These are phyloP conservation scores for Ustilago tritici DNA, from an alignment of 1,284 basidiomycete genomes.

Conservation along the genomic window DNA sequence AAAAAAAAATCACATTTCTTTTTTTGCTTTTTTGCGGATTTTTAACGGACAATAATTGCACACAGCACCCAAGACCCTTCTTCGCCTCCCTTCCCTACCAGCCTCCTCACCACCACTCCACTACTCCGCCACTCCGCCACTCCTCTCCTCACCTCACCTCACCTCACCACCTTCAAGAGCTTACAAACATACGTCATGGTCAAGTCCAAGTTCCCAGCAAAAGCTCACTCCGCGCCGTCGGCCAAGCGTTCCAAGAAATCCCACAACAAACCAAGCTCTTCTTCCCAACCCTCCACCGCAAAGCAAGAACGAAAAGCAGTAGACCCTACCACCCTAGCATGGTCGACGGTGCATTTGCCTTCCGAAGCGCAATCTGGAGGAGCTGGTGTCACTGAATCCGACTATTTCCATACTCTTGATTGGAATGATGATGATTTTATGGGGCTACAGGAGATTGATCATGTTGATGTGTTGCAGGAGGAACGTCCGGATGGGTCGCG, in stretches of 20 bases:
- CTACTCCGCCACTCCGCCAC: slow-evolving; percentile 1
- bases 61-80: not conserved
- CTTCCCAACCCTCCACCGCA: slow-evolving; percentile 1
- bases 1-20: slow-evolving; percentile 24
- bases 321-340: slow-evolving; percentile 41
- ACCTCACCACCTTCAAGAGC: not conserved
- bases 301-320: slow-evolving; percentile 35
- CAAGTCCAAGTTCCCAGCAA: slow-evolving; percentile 11
- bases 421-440: slow-evolving; percentile 64
- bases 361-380: slow-evolving; percentile 48
- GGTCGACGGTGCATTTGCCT: slow-evolving; percentile 52
- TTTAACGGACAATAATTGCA: not conserved
- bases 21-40: not conserved
- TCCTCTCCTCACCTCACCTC: not conserved
- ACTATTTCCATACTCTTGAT: slow-evolving; percentile 46
- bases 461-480: slow-evolving; percentile 59
- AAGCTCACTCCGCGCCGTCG: not conserved
- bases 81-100: not conserved
- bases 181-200: slow-evolving; percentile 17
- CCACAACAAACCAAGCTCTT: slow-evolving; percentile 12
- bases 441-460: slow-evolving; percentile 66
- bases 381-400: slow-evolving; percentile 51
- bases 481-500: slow-evolving; percentile 45
- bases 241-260: slow-evolving; percentile 17
- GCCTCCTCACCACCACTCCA: slow-evolving; percentile 7